Base-by-base conservation (phyloP, 2,329 filamentous ascomycete genomes). In the Cryoendolithus antarcticus region DNA sequence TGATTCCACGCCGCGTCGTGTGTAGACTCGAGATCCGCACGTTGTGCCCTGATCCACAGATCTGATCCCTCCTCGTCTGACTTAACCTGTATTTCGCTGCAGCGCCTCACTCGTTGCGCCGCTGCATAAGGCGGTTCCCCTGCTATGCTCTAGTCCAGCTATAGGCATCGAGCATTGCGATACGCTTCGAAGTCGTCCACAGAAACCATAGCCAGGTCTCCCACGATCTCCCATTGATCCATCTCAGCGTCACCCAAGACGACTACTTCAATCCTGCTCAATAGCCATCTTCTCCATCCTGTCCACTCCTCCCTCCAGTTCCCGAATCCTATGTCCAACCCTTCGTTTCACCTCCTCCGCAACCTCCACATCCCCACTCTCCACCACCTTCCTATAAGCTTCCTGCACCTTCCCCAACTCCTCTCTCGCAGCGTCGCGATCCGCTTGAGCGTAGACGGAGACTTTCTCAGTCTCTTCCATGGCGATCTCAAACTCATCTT, bases 391-490 rank as follows among this genome's bases (percentile, higher is more conserved):
- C 29, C 58, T 56, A 42, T 68, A 74, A 8, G 62, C 66, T 36
- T 63, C 60, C 43, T 71, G 58, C 39, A 75, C 57, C 44, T 59
- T 62, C 31, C 63, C 62, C 39, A 75, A 48, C 46, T 72, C 71
- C 50, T 72, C 69, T 8, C 66, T 51, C 27, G 71, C 70, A 15
- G 70, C 70, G 11, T 63, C 65, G 4, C 72, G 58, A 44, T 75
- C 71, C 19, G 70, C 70, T 11, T 65, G 61, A 2, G 72, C 72
- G 53, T 75, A 75, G 27, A 72, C 65, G 8, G 69, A 70, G 41
- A 67, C 66, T 56, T 70, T 72, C 45, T 67, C 62, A 11, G 66
- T 70, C 49, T 70, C 67, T 44, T 72, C 69, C 39, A 62, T 58
- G 24, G 67, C 68, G 27, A 70, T 70, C 40, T 72, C 67, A 48